Conservation (phyloP, 2,329 filamentous ascomycete species). For the Hypoxylon sp. region DNA sequence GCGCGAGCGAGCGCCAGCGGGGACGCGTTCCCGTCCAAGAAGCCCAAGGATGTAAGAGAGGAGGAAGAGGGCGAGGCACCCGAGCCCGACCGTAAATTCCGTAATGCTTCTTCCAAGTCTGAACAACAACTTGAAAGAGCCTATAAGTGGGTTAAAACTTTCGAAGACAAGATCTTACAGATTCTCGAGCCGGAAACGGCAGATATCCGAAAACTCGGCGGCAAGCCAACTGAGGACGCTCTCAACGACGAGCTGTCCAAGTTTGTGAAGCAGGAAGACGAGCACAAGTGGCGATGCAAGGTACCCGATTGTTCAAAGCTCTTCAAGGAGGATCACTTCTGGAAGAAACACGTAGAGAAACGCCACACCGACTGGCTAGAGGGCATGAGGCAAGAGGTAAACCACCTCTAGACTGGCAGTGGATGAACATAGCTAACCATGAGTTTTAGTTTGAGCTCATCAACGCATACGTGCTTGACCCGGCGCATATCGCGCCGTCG, state of each 20-base stretch:
- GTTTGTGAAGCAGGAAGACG: conserved; percentile 96
- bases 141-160: conserved; percentile 99
- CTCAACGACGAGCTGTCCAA: conserved; percentile 87
- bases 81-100: conserved; percentile 76
- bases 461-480: conserved; percentile 94
- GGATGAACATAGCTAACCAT: conserved; percentile 50
- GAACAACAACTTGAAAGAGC: conserved; percentile 94
- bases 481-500: conserved; percentile 92
- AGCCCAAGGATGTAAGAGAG: conserved; percentile 73
- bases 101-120: conserved; percentile 76
- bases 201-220: conserved; percentile 90
- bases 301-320: conserved; percentile 96
- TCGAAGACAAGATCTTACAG: conserved; percentile 95
- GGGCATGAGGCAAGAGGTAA: conserved; percentile 83
- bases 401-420: conserved; percentile 48
- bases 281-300: conserved; percentile 96
- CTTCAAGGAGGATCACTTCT: conserved; percentile 97
- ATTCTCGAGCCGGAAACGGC: conserved; percentile 90
- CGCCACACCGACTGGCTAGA: conserved; percentile 91
- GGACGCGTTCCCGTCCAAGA: conserved; percentile 86
- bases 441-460: conserved; percentile 81
- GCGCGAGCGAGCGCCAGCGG: conserved; percentile 86
- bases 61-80: conserved; percentile 73
- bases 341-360: conserved; percentile 98
- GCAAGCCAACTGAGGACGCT: conserved; percentile 86